Evolutionary conservation across 805 yeast species (phyloP), one percentile per base, ranked within the genome.

Genomic region (Saccharomycopsis babjevae): DNA sequence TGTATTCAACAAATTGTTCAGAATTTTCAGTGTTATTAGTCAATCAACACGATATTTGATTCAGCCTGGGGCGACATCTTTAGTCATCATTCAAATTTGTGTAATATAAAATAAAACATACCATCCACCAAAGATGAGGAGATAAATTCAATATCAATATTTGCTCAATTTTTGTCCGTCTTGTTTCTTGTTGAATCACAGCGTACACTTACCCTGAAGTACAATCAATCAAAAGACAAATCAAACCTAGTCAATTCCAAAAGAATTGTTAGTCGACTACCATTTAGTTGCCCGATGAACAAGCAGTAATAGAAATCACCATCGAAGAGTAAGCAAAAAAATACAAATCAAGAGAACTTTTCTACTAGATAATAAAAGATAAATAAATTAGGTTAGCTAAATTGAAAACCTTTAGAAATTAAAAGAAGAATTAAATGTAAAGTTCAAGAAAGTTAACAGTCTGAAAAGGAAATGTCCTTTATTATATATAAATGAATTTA

Each of bases 21-120:
- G 87, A 82, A 82, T 82, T 82, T 83, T 83, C 86, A 83, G 77
- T 75, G 84, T 80, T 83, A 79, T 81, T 81, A 84, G 84, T 83
- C 86, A 82, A 76, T 83, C 87, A 84, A 76, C 86, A 83, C 81
- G 28, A 22, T 46, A 68, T 79, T 78, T 68, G 58, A 46, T 43
- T 83, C 87, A 85, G 87, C 76, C 77, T 83, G 87, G 87, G 87
- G 87, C 87, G 87, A 83, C 87, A 83, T 68, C 79, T 71, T 76
- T 46, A 52, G 86, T 83, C 87, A 83, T 83, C 87, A 82, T 67
- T 59, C 50, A 55, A 46, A 56, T 16, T 46, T 46, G 52, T 18
- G 13, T 25, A 34, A 10, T 10, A 38, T 25, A 50, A 50, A 36
- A 22, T 57, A 8, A 25, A 25, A 20, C 18, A 22, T 54, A 46